Evolutionary conservation across 345 rosid genomes (phyloP).

Genomic region (Rhodomyrtus tomentosa): DNA sequence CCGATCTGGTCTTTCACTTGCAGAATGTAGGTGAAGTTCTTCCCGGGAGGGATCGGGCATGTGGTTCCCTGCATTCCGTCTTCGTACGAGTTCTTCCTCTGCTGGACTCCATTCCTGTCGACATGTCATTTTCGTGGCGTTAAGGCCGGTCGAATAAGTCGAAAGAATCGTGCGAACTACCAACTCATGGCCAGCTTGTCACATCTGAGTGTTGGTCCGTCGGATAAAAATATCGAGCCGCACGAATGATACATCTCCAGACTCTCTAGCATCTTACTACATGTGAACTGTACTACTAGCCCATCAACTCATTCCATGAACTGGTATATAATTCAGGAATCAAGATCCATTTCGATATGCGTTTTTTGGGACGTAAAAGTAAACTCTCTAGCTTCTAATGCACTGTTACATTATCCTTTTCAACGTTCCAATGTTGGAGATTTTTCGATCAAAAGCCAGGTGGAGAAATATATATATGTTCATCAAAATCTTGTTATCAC

Average conservation of each 20-base stretch:
- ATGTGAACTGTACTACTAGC: not conserved
- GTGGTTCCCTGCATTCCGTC: slow-evolving; percentile 96
- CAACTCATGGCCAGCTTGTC: not conserved
- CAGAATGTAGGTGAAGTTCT: slow-evolving; percentile 70
- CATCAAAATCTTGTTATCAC: not conserved
- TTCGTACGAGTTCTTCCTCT: slow-evolving; percentile 72
- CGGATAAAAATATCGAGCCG: too few species aligned
- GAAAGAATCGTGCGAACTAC: not conserved
- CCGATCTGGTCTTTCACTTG: slow-evolving; percentile 94
- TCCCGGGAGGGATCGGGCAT: slow-evolving; percentile 91
- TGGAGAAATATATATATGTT: not conserved
- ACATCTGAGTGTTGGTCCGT: too few species aligned
- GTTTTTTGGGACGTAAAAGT: too few species aligned
- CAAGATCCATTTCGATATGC: too few species aligned
- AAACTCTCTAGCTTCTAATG: not conserved
- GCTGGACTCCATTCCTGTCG: slow-evolving; percentile 79
- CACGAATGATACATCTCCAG: too few species aligned
- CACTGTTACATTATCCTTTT: not conserved
- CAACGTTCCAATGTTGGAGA: not conserved
- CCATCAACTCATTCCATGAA: not conserved
- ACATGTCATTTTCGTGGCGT: not conserved
- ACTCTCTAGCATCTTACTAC: too few species aligned
- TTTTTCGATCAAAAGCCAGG: not conserved
- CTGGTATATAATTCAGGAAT: not conserved
- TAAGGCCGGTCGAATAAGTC: not conserved